Conservation (phyloP, 2,329 filamentous ascomycete genomes). For the Geosmithia flava region DNA sequence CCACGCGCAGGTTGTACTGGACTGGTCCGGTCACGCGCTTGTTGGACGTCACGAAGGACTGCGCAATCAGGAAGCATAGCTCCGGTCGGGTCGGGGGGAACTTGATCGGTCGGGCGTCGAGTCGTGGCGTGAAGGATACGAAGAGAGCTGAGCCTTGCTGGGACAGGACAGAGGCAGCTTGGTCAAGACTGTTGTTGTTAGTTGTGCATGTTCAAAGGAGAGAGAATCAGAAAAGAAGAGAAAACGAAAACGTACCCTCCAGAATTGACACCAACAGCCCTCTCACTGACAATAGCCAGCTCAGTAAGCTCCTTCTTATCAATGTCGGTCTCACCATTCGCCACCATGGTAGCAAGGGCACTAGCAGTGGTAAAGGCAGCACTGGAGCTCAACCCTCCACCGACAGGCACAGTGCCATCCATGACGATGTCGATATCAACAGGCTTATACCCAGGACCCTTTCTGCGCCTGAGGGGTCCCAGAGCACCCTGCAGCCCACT, state of each 20-base stretch:
- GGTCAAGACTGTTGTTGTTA: constrained; percentile 66
- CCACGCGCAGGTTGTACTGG: constrained; percentile 93
- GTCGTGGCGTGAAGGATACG: constrained; percentile 74
- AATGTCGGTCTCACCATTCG: constrained; percentile 65
- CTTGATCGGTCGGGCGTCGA: constrained; percentile 64
- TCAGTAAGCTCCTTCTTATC: constrained; percentile 90
- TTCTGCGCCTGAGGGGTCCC: constrained; percentile 59
- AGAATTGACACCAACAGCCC: constrained; percentile 89
- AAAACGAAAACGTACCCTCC: constrained; percentile 56
- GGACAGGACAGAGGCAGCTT: constrained; percentile 90
- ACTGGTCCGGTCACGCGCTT: constrained; percentile 90
- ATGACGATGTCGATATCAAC: constrained; percentile 74
- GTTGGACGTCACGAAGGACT: constrained; percentile 87
- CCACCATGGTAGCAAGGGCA: constrained; percentile 75
- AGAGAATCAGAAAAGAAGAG: not conserved
- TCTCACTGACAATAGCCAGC: constrained; percentile 86
- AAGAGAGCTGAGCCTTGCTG: constrained; percentile 76
- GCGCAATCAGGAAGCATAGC: constrained; percentile 83
- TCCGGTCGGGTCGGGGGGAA: constrained; percentile 75
- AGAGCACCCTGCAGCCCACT: constrained; percentile 76
- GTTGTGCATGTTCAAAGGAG: constrained; percentile 2
- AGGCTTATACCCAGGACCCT: constrained; percentile 47
- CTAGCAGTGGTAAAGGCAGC: constrained; percentile 89
- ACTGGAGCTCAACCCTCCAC: constrained; percentile 85
- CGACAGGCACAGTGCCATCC: constrained; percentile 83